Conservation (phyloP, 148 eudicot species). For the Vaccinium darrowii region DNA sequence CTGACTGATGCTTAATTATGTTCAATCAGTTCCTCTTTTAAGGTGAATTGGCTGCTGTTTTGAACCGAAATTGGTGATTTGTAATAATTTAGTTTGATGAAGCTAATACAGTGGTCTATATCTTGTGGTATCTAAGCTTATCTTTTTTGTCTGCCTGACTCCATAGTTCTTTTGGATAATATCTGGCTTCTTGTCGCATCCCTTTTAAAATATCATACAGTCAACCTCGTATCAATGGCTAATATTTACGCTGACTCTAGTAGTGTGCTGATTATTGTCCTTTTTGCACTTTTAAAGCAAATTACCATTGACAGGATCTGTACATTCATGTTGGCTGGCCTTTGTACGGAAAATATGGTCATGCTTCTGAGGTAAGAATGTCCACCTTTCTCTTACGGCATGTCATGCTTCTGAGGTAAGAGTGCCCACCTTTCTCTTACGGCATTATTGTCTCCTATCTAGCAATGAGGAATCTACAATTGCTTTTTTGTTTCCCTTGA, state of each 20-base stretch:
- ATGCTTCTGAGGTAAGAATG: too few relatives aligned
- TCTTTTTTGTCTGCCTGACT: neutral
- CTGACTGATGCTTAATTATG: too few relatives aligned
- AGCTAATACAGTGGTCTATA: neutral
- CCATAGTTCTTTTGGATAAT: neutral
- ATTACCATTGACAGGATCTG: constrained; percentile 14
- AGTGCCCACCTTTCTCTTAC: neutral
- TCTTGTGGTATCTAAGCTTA: neutral
- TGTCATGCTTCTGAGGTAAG: constrained; percentile 95
- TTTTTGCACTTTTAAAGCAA: constrained; percentile 9
- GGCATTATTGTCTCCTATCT: neutral
- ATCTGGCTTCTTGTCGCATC: neutral
- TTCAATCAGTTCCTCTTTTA: too few relatives aligned
- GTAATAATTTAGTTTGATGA: neutral
- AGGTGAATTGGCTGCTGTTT: too few relatives aligned
- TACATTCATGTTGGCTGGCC: constrained; percentile 95
- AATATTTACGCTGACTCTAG: neutral
- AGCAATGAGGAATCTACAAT: neutral
- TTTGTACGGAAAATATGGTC: constrained; percentile 78
- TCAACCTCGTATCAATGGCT: neutral
- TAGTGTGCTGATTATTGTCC: constrained; percentile 6
- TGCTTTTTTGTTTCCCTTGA: neutral
- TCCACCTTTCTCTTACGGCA: too few relatives aligned
- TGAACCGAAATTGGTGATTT: neutral
- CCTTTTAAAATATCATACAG: neutral